Conservation (phyloP, 2,329 filamentous ascomycete species). For the Pleomassaria siparia region DNA sequence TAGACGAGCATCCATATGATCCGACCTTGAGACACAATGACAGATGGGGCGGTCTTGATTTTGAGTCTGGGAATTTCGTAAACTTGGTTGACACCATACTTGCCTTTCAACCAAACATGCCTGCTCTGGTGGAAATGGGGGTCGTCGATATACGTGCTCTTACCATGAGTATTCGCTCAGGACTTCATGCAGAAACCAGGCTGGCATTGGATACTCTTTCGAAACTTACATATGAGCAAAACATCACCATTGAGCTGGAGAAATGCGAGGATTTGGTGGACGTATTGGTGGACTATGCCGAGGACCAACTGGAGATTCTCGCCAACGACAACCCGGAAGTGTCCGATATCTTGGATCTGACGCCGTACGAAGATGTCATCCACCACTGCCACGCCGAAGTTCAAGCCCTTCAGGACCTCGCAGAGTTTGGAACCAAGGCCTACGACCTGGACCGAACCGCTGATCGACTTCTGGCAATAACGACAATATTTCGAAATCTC, state of each 20-base stretch:
- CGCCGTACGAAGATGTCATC: slow-evolving; percentile 83
- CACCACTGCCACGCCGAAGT: slow-evolving; percentile 76
- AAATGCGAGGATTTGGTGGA: slow-evolving; percentile 78
- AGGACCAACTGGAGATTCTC: slow-evolving; percentile 83
- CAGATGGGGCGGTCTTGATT: slow-evolving; percentile 39
- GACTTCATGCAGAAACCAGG: slow-evolving; percentile 86
- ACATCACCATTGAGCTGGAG: slow-evolving; percentile 34
- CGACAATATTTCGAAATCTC: slow-evolving; percentile 87
- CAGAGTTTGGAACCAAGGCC: slow-evolving; percentile 71
- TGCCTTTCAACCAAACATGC: slow-evolving; percentile 71
- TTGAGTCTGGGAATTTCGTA: slow-evolving; percentile 63
- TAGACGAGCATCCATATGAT: slow-evolving; percentile 25
- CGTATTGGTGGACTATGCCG: slow-evolving; percentile 83
- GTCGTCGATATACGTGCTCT: slow-evolving; percentile 88
- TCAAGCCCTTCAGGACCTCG: slow-evolving; percentile 69
- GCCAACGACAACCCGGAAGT: slow-evolving; percentile 82
- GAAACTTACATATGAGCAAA: slow-evolving; percentile 60
- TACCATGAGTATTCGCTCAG: slow-evolving; percentile 85
- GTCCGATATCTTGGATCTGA: slow-evolving; percentile 80
- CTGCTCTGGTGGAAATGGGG: slow-evolving; percentile 75
- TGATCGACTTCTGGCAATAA: slow-evolving; percentile 85
- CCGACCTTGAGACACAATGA: slow-evolving; percentile 30
- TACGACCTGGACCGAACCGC: slow-evolving; percentile 86
- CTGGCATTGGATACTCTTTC: slow-evolving; percentile 83
- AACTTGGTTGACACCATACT: slow-evolving; percentile 70